Conservation (phyloP, 495 filamentous ascomycete genomes). For the Hyaloscypha bicolor region DNA sequence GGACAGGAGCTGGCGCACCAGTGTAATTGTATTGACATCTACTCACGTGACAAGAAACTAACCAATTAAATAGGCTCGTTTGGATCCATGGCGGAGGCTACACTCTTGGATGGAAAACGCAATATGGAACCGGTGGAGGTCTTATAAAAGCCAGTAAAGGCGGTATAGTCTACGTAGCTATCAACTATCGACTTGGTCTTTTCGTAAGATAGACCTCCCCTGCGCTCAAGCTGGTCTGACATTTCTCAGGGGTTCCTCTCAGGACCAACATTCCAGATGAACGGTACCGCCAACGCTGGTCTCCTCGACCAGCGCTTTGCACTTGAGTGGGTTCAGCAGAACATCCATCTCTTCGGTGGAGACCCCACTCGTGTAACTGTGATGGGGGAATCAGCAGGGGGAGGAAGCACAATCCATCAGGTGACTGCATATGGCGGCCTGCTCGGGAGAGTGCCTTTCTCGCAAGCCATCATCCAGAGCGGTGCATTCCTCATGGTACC, state of each 20-base stretch:
- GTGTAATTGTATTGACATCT: conserved; percentile 18
- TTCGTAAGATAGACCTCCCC: conserved; percentile 16
- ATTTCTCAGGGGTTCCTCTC: conserved; percentile 55
- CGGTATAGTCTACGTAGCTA: conserved; percentile 61
- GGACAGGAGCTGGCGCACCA: conserved; percentile 9
- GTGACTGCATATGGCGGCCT: conserved; percentile 58
- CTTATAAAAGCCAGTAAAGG: conserved; percentile 49
- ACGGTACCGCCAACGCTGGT: conserved; percentile 64
- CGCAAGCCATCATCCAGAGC: conserved; percentile 35
- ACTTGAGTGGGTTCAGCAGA: conserved; percentile 71
- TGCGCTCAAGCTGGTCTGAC: too few species aligned
- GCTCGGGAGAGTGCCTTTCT: conserved; percentile 29
- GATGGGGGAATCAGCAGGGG: conserved; percentile 72
- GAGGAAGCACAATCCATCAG: conserved; percentile 66
- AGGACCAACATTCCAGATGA: conserved; percentile 45
- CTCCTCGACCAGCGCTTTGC: conserved; percentile 70
- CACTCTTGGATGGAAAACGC: conserved; percentile 51
- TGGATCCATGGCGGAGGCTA: conserved; percentile 68
- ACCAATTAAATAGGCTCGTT: conserved; percentile 38
- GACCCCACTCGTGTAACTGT: conserved; percentile 68
- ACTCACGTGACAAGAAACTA: neutral
- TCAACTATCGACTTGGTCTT: conserved; percentile 59
- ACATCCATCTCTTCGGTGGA: conserved; percentile 71
- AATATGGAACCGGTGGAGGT: conserved; percentile 42
- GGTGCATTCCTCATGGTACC: conserved; percentile 27